Base-by-base conservation (phyloP, 1,284 basidiomycete genomes). In the Fomitopsis schrenkii region DNA sequence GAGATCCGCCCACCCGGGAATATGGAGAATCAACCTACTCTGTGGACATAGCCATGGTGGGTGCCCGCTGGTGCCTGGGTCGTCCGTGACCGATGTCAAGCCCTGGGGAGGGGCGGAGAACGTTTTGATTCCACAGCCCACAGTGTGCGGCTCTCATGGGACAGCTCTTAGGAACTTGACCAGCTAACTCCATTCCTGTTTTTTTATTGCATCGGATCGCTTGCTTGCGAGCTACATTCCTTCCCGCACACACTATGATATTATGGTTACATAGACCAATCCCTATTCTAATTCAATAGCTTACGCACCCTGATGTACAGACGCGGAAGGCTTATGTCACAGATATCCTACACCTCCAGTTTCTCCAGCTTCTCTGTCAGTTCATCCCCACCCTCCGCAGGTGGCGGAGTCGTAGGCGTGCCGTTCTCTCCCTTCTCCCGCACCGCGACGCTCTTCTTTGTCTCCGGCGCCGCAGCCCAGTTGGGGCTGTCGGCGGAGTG, bases 281-380 rank as follows among this genome's bases (percentile, higher is more conserved):
- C 44, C 40, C 55, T 54, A 55, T 56, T 35, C 33, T 61, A 61
- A 57, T 58, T 48, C 52, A 58, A 56, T 50, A 40, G 38, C 59
- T 35, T 42, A 60, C 41, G 45, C 35, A 48, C 55, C 50, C 50
- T 36, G 26, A 53, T 61, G 48, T 50, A 59, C 19, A 57, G 15
- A 44, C 17, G 12, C 22, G 40, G 55, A 56, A n/a, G 33, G 30
- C 26, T 12, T 10, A 30, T n/a, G 48, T 53, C 10, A 30, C 22
- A 74, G 64, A 74, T 62, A 40, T 40, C 9, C 38, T 68, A 69
- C 56, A 78, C 74, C 55, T 75, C 66, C 33, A 83, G 75, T 65
- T 83, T 80, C 56, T 77, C 75, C 58, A 86, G 63, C 69, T 80
- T 75, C 35, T 78, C 76, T 42, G 72, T 73, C 9, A 84, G 67